Evolutionary conservation across 1,284 basidiomycete species (phyloP).

Genomic region (Rhizoctonia solani): DNA sequence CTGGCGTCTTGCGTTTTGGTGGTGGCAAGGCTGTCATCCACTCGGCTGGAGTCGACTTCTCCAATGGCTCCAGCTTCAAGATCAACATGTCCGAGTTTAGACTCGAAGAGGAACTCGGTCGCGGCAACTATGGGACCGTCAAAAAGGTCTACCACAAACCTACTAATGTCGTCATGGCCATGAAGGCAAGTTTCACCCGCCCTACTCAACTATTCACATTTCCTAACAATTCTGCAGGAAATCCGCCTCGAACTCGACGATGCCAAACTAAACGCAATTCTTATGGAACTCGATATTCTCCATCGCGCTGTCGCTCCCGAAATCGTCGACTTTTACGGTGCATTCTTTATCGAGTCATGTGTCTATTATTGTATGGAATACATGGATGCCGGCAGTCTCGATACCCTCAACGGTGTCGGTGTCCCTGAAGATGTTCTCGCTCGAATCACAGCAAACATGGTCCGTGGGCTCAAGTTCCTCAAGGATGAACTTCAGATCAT

Average conservation of each 20-base stretch:
- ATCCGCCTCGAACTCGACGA: slow-evolving; percentile 97
- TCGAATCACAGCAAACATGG: slow-evolving; percentile 80
- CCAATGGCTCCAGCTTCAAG: slow-evolving; percentile 87
- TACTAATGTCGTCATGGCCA: slow-evolving; percentile 95
- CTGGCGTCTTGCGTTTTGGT: slow-evolving; percentile 89
- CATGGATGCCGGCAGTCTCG: slow-evolving; percentile 95
- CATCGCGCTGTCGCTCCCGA: slow-evolving; percentile 89
- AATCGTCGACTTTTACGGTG: slow-evolving; percentile 98
- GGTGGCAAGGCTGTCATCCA: slow-evolving; percentile 89
- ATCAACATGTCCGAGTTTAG: slow-evolving; percentile 97
- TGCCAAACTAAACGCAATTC: slow-evolving; percentile 91
- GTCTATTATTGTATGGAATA: slow-evolving; percentile 99
- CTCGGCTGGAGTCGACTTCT: slow-evolving; percentile 92
- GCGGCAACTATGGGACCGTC: slow-evolving; percentile 97
- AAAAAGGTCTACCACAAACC: slow-evolving; percentile 94
- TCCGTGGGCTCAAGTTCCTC: slow-evolving; percentile 91
- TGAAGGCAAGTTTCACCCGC: slow-evolving; percentile 78
- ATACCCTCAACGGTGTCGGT: slow-evolving; percentile 74
- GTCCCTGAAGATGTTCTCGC: slow-evolving; percentile 88
- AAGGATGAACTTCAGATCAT: slow-evolving; percentile 98
- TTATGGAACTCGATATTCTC: slow-evolving; percentile 98
- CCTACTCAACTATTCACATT: background rate
- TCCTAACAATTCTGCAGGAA: slow-evolving; percentile 74
- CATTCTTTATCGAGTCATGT: slow-evolving; percentile 98
- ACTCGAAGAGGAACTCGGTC: slow-evolving; percentile 89